Base-by-base conservation (phyloP, 2,329 filamentous ascomycete genomes). In the Stagonosporopsis rhizophila region DNA sequence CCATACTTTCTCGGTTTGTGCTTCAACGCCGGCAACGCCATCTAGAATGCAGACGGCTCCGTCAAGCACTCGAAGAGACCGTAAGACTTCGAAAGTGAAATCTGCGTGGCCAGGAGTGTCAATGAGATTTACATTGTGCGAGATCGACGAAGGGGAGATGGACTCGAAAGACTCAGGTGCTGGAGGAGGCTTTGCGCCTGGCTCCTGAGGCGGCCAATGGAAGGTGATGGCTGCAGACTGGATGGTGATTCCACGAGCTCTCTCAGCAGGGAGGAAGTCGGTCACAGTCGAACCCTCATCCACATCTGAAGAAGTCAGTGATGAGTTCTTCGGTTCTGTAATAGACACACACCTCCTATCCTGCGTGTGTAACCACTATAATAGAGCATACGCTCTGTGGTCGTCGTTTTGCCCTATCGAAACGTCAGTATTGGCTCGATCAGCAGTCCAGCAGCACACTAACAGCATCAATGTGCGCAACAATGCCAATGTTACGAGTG, bases 321-420 rank as follows among this genome's bases (percentile, higher is more conserved):
- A 15, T n/a, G 12, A 34, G 12, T 3, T n/a, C 23, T 12, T 4
- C 2, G 6, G 11, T 34, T 3, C 5, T 32, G 17, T n/a, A 15
- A 44, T 35, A 60, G 41, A 42, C 44, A 42, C 52, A 42, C 80
- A 85, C 83, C 82, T 79, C 95, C 95, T 70, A 97, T 87, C 75
- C 93, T 84, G 63, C 91, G 84, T 9, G 93, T 96, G 60, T 93
- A 88, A 44, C 95, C 94, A 74, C 92, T 96, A 71, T 97, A 96
- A 73, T 92, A 98, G 70, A 99, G 89, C 94, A 98, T 98, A 56
- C 95, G 92, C 86, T 99, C 95, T 3, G 95, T 98, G 0, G 95
- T 99, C 0, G 95, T 98, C 1, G 95, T 99, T 82, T 99, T 99
- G 8, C 95, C 95, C 83, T 86, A 37, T 20, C 1, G 6, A 2